phyloP scores from a whole-genome alignment of 306 rosid genomes.

The Prunus dulcis region DNA sequence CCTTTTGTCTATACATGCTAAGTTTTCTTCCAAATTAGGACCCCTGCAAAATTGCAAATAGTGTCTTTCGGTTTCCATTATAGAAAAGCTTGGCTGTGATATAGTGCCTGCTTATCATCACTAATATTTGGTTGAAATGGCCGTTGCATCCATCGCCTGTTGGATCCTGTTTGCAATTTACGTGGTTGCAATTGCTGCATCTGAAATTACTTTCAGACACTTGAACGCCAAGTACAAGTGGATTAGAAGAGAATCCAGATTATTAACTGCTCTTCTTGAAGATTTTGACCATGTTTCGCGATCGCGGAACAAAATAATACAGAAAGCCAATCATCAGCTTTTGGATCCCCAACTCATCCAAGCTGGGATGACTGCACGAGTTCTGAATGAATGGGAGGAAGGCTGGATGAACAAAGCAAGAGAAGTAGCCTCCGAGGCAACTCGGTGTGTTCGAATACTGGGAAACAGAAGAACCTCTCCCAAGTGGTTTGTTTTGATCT shows the following conservation, averaged over 20 bases:
- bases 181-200: not conserved
- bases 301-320: not conserved
- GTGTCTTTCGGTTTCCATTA: not conserved
- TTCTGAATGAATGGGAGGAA: not conserved
- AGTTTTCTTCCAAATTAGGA: too few species aligned
- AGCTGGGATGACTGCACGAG: not conserved
- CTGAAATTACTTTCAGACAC: not conserved
- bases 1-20: too few species aligned
- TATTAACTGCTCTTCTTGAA: not conserved
- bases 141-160: not conserved
- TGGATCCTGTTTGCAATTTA: not conserved
- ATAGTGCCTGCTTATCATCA: not conserved
- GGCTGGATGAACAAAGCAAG: constrained; percentile 4
- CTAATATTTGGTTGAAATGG: not conserved
- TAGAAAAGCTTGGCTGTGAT: not conserved
- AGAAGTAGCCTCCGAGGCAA: not conserved
- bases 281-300: not conserved
- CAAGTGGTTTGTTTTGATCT: not conserved
- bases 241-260: constrained; percentile 4
- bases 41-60: too few species aligned
- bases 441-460: not conserved
- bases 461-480: not conserved
- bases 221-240: not conserved
- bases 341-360: not conserved
- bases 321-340: not conserved